Base-by-base conservation (phyloP, 2,329 filamentous ascomycete species). In the Raffaelea ambrosiae region DNA sequence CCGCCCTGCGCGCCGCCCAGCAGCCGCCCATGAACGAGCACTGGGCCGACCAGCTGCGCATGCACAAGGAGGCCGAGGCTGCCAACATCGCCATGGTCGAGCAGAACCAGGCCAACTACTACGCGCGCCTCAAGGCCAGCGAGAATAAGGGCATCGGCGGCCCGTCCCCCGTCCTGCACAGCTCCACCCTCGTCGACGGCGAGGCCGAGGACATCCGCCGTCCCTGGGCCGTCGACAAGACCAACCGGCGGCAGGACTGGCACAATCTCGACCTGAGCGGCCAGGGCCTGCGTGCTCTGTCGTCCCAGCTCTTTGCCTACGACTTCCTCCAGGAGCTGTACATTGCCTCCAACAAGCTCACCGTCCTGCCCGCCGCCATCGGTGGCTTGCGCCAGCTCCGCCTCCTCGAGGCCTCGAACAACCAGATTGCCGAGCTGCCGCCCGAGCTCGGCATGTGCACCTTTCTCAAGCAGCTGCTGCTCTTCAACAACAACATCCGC, bases 371-470 rank as follows among this genome's bases (percentile, higher is more conserved):
- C 13, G 71, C 85, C 35, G 75, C 82, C 20, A 88, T 98, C 61
- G 90, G 93, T 36, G 78, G 84, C 57, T 73, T 98, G 54, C 83
- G 90, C 54, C 84, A 86, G 54, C 70, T 98, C 43, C 85, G 81
- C 33, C 79, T 90, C 59, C 77, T 98, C 43, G 91, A 98, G 65
- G 76, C 90, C 3, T 97, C 93, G 0, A 82, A 84, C 68, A 98
- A 98, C 65, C 80, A 91, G 52, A 74, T 98, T 51, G 77, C 76
- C 9, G 81, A 86, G 54, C 72, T 98, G 4, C 93, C 93, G 1
- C 79, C 86, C 20, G 91, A 98, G 69, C 81, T 98, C 51, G 93
- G 93, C 61, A 98, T 97, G 91, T 88, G 95, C 58, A 93, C 90
- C 23, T 93, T 90, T 57, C 72, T 98, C 48, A 89, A 88, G 66